Evolutionary conservation across 2,329 filamentous ascomycete genomes (phyloP).

Genomic region (Aspergillus eucalypticola): DNA sequence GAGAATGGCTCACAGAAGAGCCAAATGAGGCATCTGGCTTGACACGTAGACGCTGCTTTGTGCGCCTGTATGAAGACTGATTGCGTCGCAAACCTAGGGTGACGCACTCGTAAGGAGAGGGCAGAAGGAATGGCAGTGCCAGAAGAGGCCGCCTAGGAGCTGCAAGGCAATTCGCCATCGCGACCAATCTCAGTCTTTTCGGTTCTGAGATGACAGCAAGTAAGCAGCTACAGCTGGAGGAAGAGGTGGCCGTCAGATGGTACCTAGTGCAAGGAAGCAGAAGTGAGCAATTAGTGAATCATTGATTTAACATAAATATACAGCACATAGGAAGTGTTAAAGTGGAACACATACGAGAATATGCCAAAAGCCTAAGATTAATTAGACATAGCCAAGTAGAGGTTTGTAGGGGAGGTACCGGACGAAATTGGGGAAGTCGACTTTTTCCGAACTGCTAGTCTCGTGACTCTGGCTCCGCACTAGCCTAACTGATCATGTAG

Average conservation of each 20-base stretch:
- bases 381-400: background rate
- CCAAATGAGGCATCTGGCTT: conserved; percentile 56
- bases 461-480: background rate
- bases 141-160: conserved; percentile 37
- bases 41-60: conserved; percentile 52
- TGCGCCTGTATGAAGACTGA: conserved; percentile 53
- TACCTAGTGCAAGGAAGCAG: background rate
- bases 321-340: background rate
- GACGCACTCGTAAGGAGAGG: conserved; percentile 38
- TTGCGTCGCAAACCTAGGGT: conserved; percentile 40
- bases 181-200: background rate
- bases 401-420: background rate
- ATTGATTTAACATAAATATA: background rate
- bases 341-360: background rate
- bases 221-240: background rate
- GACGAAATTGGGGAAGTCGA: background rate
- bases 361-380: background rate
- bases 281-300: background rate
- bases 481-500: conserved; percentile 1
- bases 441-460: conserved; percentile 6
- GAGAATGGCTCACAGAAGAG: conserved; percentile 36
- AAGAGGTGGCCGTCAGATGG: background rate
- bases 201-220: background rate
- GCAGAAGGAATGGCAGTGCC: conserved; percentile 42
- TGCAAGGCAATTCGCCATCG: conserved; percentile 33